Evolutionary conservation across 140 eudicot genomes (phyloP).

Genomic region (Cichorium intybus): DNA sequence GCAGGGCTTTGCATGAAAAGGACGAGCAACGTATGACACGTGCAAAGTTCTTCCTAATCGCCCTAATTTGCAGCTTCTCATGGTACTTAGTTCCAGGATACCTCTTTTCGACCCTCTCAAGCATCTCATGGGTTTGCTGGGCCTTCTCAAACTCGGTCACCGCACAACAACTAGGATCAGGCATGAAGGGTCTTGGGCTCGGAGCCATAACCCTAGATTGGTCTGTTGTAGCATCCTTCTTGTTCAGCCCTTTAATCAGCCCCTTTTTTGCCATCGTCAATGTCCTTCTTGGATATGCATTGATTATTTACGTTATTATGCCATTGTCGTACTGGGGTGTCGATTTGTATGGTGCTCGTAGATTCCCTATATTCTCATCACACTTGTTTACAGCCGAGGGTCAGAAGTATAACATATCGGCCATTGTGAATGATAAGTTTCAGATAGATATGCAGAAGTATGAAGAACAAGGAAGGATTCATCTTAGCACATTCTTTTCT

Average conservation of each 20-base stretch:
- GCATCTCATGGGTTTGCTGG: constrained; percentile 94
- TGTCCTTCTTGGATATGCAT: constrained; percentile 52
- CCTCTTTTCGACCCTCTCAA: constrained; percentile 70
- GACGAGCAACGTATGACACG: constrained; percentile 76
- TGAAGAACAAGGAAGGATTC: constrained; percentile 64
- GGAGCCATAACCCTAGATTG: constrained; percentile 84
- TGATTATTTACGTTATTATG: constrained; percentile 63
- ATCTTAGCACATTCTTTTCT: constrained; percentile 76
- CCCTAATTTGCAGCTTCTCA: constrained; percentile 69
- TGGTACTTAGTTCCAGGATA: constrained; percentile 84
- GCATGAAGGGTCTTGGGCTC: constrained; percentile 78
- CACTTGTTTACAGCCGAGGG: constrained; percentile 80
- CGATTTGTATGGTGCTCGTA: constrained; percentile 56
- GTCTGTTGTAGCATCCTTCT: constrained; percentile 78
- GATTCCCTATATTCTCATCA: constrained; percentile 79
- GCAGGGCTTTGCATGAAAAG: constrained; percentile 89
- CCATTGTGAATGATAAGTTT: constrained; percentile 69
- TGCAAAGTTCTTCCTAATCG: constrained; percentile 79
- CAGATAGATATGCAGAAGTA: constrained; percentile 56
- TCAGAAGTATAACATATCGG: constrained; percentile 63
- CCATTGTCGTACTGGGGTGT: constrained; percentile 83
- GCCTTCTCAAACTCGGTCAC: constrained; percentile 65
- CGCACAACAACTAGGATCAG: constrained; percentile 84
- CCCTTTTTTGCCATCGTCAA: constrained; percentile 83
- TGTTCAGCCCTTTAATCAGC: constrained; percentile 77